Conservation (phyloP, 2,329 filamentous ascomycete genomes). For the Nothomitra cinnamomea region DNA sequence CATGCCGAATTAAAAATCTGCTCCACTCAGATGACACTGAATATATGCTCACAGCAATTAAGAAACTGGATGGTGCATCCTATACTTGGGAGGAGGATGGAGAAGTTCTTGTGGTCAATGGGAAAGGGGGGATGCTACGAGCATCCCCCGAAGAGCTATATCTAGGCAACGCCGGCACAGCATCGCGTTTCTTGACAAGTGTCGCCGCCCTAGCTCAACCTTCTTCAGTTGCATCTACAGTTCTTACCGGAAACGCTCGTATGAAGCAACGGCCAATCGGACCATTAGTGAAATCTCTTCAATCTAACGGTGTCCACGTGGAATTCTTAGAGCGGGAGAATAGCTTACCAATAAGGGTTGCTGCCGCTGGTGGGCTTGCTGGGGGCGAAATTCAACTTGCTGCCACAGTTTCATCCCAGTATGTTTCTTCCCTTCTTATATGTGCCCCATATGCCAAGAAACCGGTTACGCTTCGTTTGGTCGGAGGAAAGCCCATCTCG, state of each 20-base stretch:
- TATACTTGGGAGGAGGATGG: conserved; percentile 92
- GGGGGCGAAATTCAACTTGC: conserved; percentile 83
- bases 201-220: conserved; percentile 71
- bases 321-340: conserved; percentile 71
- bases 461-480: conserved; percentile 72
- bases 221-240: conserved; percentile 43
- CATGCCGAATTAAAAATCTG: conserved; percentile 78
- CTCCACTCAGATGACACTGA: conserved; percentile 95
- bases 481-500: conserved; percentile 95
- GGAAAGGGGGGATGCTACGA: conserved; percentile 71
- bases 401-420: conserved; percentile 95
- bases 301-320: conserved; percentile 71
- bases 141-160: conserved; percentile 68
- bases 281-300: conserved; percentile 76
- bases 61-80: conserved; percentile 65
- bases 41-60: conserved; percentile 89
- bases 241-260: conserved; percentile 82
- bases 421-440: conserved; percentile 93
- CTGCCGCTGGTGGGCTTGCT: conserved; percentile 65
- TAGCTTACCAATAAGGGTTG: conserved; percentile 69
- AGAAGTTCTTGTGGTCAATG: conserved; percentile 75
- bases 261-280: conserved; percentile 96
- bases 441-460: conserved; percentile 92
- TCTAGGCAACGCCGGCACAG: conserved; percentile 90
- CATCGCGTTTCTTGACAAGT: conserved; percentile 85